Evolutionary conservation across 169 alveolate genomes (phyloP), one percentile per base, ranked within the genome.

Genomic region (Plasmodium inui): DNA sequence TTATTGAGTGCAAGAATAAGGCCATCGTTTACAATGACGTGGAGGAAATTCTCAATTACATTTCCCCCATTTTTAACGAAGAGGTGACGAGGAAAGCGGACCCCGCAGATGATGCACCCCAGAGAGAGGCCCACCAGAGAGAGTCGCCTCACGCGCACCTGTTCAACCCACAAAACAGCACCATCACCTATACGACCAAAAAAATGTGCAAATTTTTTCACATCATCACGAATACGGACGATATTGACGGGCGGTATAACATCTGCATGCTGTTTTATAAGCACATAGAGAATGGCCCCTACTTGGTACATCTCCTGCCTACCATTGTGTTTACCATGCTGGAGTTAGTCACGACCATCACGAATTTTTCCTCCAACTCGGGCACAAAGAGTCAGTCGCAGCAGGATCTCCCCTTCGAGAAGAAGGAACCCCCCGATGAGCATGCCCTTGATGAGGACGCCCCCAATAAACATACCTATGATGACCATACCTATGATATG

Each of bases 191-290:
- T n/a, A 70, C 86, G 44, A 61, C 86, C 9, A 83, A 86, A 55
- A 86, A 86, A 50, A 74, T 86, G 81, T 86, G 86, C 30, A 86
- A 86, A 86, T 86, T 86, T 57, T 86, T 86, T 86, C 86, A 86
- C 81, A 86, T 86, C 19, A 86, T 86, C n/a, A 86, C 93, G 0
- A 86, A 86, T 28, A 86, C 93, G 22, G 34, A 86, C 5, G 67
- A 86, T 44, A 86, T 86, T 17, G 93, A 86, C 5, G 34, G 37
- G 19, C 76, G 80, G 19, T 86, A 86, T 44, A 86, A 86, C 28
- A 86, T 78, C 22, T 73, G 70, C 28, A 86, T 86, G 73, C 28
- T 86, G 44, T 86, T 86, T 76, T 70, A 74, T 86, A 86, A 86
- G 17, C 71, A 86, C 67, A 86, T 86, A 30, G 74, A 41, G n/a